phyloP scores from a whole-genome alignment of 768 basidiomycete species.

The Amylocystis lapponica region DNA sequence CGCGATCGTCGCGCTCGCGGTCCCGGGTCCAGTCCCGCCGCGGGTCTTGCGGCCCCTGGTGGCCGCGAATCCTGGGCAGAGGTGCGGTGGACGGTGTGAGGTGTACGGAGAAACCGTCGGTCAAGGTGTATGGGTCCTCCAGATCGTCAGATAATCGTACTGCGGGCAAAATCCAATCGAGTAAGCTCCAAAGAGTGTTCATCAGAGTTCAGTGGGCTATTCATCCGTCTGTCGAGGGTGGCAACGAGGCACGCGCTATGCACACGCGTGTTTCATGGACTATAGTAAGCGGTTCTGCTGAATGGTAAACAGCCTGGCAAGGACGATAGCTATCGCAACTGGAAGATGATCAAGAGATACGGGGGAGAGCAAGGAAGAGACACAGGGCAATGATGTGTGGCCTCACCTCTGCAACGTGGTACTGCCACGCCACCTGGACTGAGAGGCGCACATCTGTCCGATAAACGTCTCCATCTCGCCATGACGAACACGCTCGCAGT shows the following conservation, averaged over 20 bases:
- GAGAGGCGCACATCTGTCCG: too few species aligned
- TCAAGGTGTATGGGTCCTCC: slow-evolving; percentile 15
- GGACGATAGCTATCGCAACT: too few species aligned
- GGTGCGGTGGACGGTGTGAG: slow-evolving; percentile 8
- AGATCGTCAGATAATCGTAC: slow-evolving; percentile 26
- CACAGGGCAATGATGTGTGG: too few species aligned
- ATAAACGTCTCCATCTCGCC: too few species aligned
- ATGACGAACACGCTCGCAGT: too few species aligned
- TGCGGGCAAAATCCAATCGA: slow-evolving; percentile 25
- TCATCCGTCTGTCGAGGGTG: slow-evolving; percentile 11
- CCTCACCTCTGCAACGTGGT: too few species aligned
- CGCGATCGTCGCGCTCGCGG: slow-evolving; percentile 9
- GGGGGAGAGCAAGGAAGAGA: too few species aligned
- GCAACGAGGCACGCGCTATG: slow-evolving; percentile 14
- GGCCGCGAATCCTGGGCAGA: slow-evolving; percentile 4
- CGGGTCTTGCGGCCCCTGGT: background rate
- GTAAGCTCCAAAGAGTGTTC: slow-evolving; percentile 24
- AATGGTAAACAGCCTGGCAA: too few species aligned
- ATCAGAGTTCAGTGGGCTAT: slow-evolving; percentile 13
- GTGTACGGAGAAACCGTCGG: slow-evolving; percentile 11
- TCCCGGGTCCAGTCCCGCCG: slow-evolving; percentile 12
- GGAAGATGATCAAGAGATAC: too few species aligned
- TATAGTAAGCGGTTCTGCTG: background rate
- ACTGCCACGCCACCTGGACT: too few species aligned
- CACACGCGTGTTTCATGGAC: slow-evolving; percentile 3